phyloP scores from a whole-genome alignment of 1,284 basidiomycete species.

The Fistulina hepatica region DNA sequence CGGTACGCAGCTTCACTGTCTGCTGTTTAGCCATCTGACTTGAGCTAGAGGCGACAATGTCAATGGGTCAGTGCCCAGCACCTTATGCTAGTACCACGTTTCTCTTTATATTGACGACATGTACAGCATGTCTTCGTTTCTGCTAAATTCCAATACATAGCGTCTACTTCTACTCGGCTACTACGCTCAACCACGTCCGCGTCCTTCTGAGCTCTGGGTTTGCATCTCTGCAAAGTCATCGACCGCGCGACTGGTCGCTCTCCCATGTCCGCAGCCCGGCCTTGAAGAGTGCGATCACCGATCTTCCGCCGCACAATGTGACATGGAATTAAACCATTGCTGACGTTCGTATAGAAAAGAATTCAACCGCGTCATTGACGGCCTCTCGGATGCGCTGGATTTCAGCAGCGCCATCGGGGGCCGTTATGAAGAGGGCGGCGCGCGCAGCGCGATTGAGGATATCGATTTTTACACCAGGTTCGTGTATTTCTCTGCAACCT shows the following conservation, averaged over 20 bases:
- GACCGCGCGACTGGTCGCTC: constrained; percentile 89
- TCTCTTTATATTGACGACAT: constrained; percentile 59
- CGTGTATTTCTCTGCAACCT: constrained; percentile 12
- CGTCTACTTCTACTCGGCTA: constrained; percentile 92
- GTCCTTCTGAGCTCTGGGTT: constrained; percentile 84
- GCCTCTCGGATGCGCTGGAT: constrained; percentile 84
- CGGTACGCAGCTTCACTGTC: constrained; percentile 33
- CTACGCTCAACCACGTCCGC: constrained; percentile 90
- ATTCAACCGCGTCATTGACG: constrained; percentile 78
- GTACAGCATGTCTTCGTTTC: background rate
- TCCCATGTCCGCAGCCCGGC: constrained; percentile 80
- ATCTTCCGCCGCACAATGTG: constrained; percentile 2
- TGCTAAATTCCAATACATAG: constrained; percentile 30
- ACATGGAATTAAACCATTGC: too few relatives aligned
- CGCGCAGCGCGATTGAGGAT: constrained; percentile 70
- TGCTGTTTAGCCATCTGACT: constrained; percentile 2
- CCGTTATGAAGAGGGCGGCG: constrained; percentile 58
- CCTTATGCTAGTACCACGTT: constrained; percentile 6
- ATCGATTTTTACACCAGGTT: constrained; percentile 93
- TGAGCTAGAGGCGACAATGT: constrained; percentile 83
- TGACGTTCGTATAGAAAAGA: constrained; percentile 53
- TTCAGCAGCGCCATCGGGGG: constrained; percentile 86
- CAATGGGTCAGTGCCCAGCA: constrained; percentile 54
- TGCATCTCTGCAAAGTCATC: constrained; percentile 63
- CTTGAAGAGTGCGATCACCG: constrained; percentile 39